Evolutionary conservation across 2,329 filamentous ascomycete species (phyloP), one percentile per base, ranked within the genome.

Genomic region (Aspergillus persii): DNA sequence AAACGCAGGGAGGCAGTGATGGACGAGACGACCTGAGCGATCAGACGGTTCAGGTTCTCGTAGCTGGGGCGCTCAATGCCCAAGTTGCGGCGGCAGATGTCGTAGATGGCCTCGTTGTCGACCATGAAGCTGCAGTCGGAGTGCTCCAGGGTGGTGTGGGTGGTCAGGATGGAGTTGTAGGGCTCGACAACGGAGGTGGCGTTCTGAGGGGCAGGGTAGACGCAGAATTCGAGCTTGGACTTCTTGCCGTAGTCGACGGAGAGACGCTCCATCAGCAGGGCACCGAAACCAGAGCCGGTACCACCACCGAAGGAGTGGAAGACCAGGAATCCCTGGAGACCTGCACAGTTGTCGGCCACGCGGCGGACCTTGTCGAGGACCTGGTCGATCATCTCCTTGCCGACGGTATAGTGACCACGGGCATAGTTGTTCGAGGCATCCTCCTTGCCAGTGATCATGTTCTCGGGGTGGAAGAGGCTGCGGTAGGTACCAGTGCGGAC

Each of bases 351-450:
- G 81, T 99, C 93, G 80, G 95, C 94, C 71, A 98, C 93, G 71
- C 91, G 92, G 79, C 95, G 92, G 69, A 99, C 90, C 87, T 96
- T 96, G 86, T 99, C 95, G 70, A 98, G 84, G 64, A 98, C 95
- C 79, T 93, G 89, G 80, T 99, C 95, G 72, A 98, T 97, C 80
- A 99, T 88, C 86, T 99, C 95, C 87, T 98, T 98, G 79, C 95
- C 95, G 72, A 98, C 93, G 66, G 95, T 99, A 87, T 99, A 99
- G 86, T 99, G 95, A 70, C 95, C 95, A 86, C 95, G 94, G 72
- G 95, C 95, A 77, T 98, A 98, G 89, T 99, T 99, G 90, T 99
- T 99, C 71, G 94, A 97, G 69, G 95, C 95, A 88, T 98, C 95
- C 86, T 98, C 95, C 89, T 98, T 98, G 82, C 95, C 95, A 67